Evolutionary conservation across 768 basidiomycete species (phyloP).

Genomic region (Leccinum disarticulatum): DNA sequence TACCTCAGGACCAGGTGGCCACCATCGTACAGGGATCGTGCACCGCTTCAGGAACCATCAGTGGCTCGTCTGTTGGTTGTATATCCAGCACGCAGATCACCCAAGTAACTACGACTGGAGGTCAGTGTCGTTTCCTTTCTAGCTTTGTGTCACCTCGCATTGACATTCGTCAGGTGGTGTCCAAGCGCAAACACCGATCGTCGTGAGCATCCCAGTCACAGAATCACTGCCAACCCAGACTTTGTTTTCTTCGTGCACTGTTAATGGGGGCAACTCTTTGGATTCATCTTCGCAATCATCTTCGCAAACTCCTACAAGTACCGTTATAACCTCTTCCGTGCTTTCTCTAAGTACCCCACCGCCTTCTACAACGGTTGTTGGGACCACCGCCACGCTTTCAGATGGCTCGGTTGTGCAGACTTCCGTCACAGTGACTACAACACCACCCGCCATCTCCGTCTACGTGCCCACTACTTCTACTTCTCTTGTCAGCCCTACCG

Average conservation of each 20-base stretch:
- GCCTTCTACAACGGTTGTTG: slow-evolving; percentile 33
- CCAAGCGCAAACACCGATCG: slow-evolving; percentile 42
- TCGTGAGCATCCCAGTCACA: slow-evolving; percentile 35
- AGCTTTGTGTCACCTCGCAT: neutral
- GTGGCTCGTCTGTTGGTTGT: slow-evolving; percentile 27
- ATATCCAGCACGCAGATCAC: slow-evolving; percentile 27
- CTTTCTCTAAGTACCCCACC: slow-evolving; percentile 32
- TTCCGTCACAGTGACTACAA: slow-evolving; percentile 38
- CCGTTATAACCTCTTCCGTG: slow-evolving; percentile 23
- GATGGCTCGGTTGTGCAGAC: slow-evolving; percentile 42
- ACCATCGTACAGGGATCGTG: slow-evolving; percentile 36
- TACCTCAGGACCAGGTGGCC: slow-evolving; percentile 32
- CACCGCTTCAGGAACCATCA: slow-evolving; percentile 29
- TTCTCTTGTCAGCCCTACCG: slow-evolving; percentile 13
- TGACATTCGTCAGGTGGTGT: slow-evolving; percentile 22
- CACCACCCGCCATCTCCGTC: slow-evolving; percentile 33
- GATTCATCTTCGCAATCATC: slow-evolving; percentile 4
- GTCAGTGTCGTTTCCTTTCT: slow-evolving; percentile 28
- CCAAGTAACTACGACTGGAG: slow-evolving; percentile 34
- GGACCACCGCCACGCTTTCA: slow-evolving; percentile 37
- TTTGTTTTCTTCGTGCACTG: slow-evolving; percentile 41
- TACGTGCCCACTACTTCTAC: slow-evolving; percentile 21
- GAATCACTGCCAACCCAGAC: slow-evolving; percentile 36
- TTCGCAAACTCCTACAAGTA: slow-evolving; percentile 10
- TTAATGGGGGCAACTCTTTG: no score